Evolutionary conservation across 2,329 filamentous ascomycete genomes (phyloP).

Genomic region (Huntiella abstrusa): DNA sequence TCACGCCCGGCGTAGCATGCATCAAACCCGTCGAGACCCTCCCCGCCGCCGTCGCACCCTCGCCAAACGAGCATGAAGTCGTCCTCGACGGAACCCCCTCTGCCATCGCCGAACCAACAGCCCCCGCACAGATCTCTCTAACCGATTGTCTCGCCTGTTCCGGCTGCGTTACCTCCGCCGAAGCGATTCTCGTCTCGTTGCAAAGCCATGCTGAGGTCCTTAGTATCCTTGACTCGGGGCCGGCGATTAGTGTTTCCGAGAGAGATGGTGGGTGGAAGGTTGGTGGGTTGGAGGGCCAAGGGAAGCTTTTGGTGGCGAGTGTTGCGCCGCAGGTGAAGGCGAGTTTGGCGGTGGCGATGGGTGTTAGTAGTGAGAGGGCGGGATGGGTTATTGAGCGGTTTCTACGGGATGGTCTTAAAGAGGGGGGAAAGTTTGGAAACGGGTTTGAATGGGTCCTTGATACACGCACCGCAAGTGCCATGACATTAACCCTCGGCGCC

Average conservation of each 20-base stretch:
- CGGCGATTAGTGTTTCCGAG: slow-evolving; percentile 21
- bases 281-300: slow-evolving; percentile 37
- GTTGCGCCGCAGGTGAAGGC: slow-evolving; percentile 83
- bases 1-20: slow-evolving; percentile 89
- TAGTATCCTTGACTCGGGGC: slow-evolving; percentile 52
- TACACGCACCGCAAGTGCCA: slow-evolving; percentile 67
- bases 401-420: slow-evolving; percentile 45
- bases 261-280: slow-evolving; percentile 18
- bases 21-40: slow-evolving; percentile 95
- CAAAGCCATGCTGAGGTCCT: slow-evolving; percentile 90
- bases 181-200: slow-evolving; percentile 87
- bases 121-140: slow-evolving; percentile 79
- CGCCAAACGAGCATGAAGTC: slow-evolving; percentile 47
- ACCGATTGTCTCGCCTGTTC: slow-evolving; percentile 96
- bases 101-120: slow-evolving; percentile 29
- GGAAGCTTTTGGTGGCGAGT: slow-evolving; percentile 74
- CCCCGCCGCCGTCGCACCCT: slow-evolving; percentile 39
- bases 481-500: slow-evolving; percentile 61
- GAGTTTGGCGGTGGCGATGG: slow-evolving; percentile 69
- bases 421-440: slow-evolving; percentile 53
- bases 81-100: slow-evolving; percentile 70
- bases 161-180: slow-evolving; percentile 90
- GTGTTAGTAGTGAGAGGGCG: slow-evolving; percentile 52
- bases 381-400: slow-evolving; percentile 70
- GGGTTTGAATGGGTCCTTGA: slow-evolving; percentile 81